Percentiles rank a stretch among this genome's conserved stretches.
These are phyloP conservation scores for Trichodelitschia bisporula DNA, from an alignment of 495 filamentous ascomycete genomes.

Conservation along the genomic window DNA sequence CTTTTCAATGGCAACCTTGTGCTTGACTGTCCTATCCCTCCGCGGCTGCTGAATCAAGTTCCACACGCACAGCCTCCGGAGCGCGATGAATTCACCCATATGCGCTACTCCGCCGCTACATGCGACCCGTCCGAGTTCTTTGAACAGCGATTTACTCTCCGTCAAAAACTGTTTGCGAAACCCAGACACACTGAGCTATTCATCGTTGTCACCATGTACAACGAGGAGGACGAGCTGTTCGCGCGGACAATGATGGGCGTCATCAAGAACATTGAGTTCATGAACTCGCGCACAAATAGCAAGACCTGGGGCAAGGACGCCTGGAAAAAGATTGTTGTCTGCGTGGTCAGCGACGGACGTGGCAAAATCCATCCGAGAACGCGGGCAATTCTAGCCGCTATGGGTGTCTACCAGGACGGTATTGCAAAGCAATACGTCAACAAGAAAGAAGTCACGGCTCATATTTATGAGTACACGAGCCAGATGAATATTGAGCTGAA, in stretches of 20 bases:
- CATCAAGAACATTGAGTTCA: constrained; percentile 93
- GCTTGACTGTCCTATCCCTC: constrained; percentile 87
- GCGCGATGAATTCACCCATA: constrained; percentile 95
- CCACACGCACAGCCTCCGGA: constrained; percentile 57
- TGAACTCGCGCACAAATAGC: constrained; percentile 73
- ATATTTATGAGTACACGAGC: constrained; percentile 96
- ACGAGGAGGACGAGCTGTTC: constrained; percentile 93
- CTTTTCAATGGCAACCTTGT: constrained; percentile 94
- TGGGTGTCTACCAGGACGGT: constrained; percentile 95
- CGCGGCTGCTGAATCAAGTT: constrained; percentile 61
- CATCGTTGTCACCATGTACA: constrained; percentile 98
- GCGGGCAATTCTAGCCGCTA: constrained; percentile 64
- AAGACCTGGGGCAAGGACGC: constrained; percentile 97
- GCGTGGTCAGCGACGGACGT: constrained; percentile 93
- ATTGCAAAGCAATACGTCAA: constrained; percentile 98
- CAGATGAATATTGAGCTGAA: constrained; percentile 74
- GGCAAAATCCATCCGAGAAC: constrained; percentile 93
- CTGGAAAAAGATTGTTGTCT: constrained; percentile 99
- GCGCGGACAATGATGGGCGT: constrained; percentile 93
- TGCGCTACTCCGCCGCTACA: constrained; percentile 92
- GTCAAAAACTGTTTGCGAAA: constrained; percentile 85
- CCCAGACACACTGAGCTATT: constrained; percentile 88
- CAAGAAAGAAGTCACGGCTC: constrained; percentile 86
- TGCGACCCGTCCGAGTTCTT: constrained; percentile 84
- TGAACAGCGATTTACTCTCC: constrained; percentile 69